phyloP scores from a whole-genome alignment of 352 stramenopile species.

The Plasmopara viticola region DNA sequence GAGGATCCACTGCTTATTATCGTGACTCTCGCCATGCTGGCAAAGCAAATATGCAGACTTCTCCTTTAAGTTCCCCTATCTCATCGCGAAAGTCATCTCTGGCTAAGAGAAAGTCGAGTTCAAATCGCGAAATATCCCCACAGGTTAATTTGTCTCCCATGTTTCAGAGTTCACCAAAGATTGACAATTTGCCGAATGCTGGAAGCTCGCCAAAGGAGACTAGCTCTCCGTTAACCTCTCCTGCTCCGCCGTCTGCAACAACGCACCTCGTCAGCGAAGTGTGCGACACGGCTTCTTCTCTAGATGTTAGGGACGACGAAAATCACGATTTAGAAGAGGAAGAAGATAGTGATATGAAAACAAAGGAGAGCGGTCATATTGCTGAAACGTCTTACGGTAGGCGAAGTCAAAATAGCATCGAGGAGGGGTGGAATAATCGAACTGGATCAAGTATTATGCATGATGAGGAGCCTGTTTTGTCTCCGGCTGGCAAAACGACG shows the following conservation, averaged over 20 bases:
- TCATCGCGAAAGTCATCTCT: conserved; percentile 1
- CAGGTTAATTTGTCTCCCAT: conserved; percentile 12
- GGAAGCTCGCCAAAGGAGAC: conserved; percentile 25
- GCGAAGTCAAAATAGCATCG: conserved; percentile 24
- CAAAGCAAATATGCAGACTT: conserved; percentile 10
- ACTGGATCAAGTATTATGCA: conserved; percentile 9
- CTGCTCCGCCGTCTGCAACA: conserved; percentile 15
- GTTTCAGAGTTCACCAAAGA: conserved; percentile 12
- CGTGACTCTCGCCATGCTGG: conserved; percentile 17
- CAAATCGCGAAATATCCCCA: conserved; percentile 20
- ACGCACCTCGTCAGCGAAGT: conserved; percentile 6
- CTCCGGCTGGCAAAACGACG: conserved; percentile 12
- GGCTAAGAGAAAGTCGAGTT: conserved; percentile 7
- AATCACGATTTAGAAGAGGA: conserved; percentile 10
- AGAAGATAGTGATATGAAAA: conserved; percentile 3
- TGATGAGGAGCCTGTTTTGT: conserved; percentile 22
- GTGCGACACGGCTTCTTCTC: conserved; percentile 3
- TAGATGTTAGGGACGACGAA: conserved; percentile 6
- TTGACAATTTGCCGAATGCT: conserved; percentile 16
- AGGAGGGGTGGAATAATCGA: conserved; percentile 15
- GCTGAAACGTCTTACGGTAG: conserved; percentile 9
- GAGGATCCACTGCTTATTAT: conserved; percentile 7
- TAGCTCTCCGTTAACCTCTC: conserved; percentile 25
- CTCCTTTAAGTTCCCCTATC: conserved; percentile 22
- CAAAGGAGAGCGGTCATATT: conserved; percentile 7